A percentile compares a stretch with the other conserved stretches of the same genome.
These are phyloP conservation scores for Fusarium duplospermum DNA, from an alignment of 2,329 filamentous ascomycete genomes.

Conservation along the genomic window DNA sequence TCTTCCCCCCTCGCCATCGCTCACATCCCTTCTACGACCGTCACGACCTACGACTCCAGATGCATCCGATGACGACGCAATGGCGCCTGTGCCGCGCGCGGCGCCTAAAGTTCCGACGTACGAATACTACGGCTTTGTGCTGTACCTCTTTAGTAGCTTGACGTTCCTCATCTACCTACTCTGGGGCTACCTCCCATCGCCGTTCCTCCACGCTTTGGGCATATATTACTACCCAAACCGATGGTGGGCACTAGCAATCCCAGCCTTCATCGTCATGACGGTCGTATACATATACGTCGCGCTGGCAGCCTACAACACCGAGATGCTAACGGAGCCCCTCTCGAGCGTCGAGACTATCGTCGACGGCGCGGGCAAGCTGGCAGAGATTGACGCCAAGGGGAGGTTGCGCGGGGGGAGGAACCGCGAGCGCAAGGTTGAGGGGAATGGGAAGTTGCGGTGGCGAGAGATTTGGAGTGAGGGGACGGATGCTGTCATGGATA, in stretches of 20 bases:
- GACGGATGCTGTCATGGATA: constrained; percentile 97
- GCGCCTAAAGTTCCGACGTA: constrained; percentile 97
- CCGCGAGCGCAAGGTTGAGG: constrained; percentile 52
- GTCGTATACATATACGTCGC: constrained; percentile 95
- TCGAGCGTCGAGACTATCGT: constrained; percentile 88
- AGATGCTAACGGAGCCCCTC: constrained; percentile 86
- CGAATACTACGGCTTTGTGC: constrained; percentile 98
- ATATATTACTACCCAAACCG: constrained; percentile 97
- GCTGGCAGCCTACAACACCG: constrained; percentile 89
- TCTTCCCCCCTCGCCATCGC: constrained; percentile 88
- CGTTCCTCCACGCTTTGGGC: constrained; percentile 90
- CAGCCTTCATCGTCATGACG: constrained; percentile 88
- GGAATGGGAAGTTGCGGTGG: constrained; percentile 71
- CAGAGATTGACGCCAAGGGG: constrained; percentile 81
- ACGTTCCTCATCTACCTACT: constrained; percentile 79
- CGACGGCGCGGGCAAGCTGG: constrained; percentile 88
- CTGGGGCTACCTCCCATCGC: constrained; percentile 93
- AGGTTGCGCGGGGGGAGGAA: constrained; percentile 53
- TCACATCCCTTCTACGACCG: constrained; percentile 90
- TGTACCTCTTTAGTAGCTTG: constrained; percentile 89
- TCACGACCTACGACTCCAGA: constrained; percentile 95
- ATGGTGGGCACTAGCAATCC: constrained; percentile 96
- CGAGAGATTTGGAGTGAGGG: constrained; percentile 87
- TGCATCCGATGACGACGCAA: constrained; percentile 86
- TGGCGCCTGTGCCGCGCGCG: constrained; percentile 86